Base-by-base conservation (phyloP, 2,329 filamentous ascomycete species). In the Fusarium tanahbumbuense region DNA sequence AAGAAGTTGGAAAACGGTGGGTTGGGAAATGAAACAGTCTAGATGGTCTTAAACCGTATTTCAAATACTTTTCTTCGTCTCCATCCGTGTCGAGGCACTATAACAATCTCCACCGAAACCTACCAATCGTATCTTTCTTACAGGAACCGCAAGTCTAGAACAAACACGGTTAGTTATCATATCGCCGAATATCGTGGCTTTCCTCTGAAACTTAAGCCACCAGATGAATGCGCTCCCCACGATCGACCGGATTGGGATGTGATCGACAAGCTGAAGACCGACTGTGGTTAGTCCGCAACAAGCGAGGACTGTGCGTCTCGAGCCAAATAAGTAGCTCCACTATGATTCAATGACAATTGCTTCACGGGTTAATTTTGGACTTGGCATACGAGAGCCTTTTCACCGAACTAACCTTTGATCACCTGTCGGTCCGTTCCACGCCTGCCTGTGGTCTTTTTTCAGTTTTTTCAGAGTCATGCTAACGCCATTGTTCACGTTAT, bases 401-500 rank as follows among this genome's bases (percentile, higher is more conserved):
- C 6, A n/a, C 5, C 1, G 34, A n/a, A 37, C 18, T n/a, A n/a
- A 1, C 10, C 8, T 25, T 25, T 34, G 1, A 8, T 34, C 16
- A 37, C 18, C 5, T n/a, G 34, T 37, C 3, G 18, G 34, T 4
- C 18, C 6, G 6, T 5, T 12, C n/a, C n/a, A n/a, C n/a, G n/a
- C n/a, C n/a, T n/a, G n/a, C n/a, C n/a, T n/a, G n/a, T n/a, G n/a
- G n/a, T 34, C 8, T 18, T 18, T 10, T 34, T 32, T 32, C 8
- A 5, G 4, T 32, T 32, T 37, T 18, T 37, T 5, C 1, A 25
- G 6, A 9, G 25, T 25, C 25, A 25, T 9, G 25, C 7, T 25
- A 25, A 10, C 25, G 25, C 25, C 8, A 25, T 25, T 25, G 8
- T 25, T 25, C 8, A 25, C 25, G 25, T 9, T 9, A 25, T 3